Base-by-base conservation (phyloP, 805 yeast species). In the Lipomyces spencermartinsiae region DNA sequence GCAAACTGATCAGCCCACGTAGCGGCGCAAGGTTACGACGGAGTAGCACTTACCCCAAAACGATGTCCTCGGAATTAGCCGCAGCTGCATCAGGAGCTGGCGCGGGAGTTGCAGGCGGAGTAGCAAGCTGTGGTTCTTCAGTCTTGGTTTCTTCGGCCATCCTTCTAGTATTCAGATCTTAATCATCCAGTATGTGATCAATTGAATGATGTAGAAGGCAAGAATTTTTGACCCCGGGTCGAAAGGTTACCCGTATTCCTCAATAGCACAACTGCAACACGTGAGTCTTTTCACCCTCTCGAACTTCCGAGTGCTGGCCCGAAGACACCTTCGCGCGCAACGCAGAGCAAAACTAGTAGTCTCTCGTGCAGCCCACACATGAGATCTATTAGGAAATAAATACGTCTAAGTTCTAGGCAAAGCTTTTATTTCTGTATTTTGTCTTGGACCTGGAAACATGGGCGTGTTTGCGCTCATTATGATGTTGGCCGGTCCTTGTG, bases 81-180 rank as follows among this genome's bases (percentile, higher is more conserved):
- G n/a, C n/a, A n/a, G n/a, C n/a, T n/a, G n/a, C n/a, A n/a, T n/a
- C n/a, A n/a, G n/a, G 57, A 51, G 43, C 22, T 33, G 31, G 66
- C 9, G 35, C 61, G 14, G 66, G 66, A n/a, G 66, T 51, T n/a
- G 53, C 58, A 58, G 66, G 58, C 14, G 65, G 61, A n/a, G 65
- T 62, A 6, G 35, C 62, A 10, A 59, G 62, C 22, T 39, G 46
- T 4, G 58, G 34, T 39, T 59, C 66, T 19, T 31, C 59, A 19
- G 63, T 58, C 39, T 66, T 66, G 6, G 29, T 33, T 67, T 63
- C 70, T 63, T 63, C 70, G 8, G 70, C 43, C 70, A 62, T 67
- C 14, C 16, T 53, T 25, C 37, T 16, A 55, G 2, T 31, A 31
- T 55, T n/a, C 37, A 14, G 16, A 29, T 25, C 12, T n/a, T 31